These are phyloP conservation scores for Andrographis paniculata DNA, from an alignment of 305 asterid genomes.

Conservation along the genomic window DNA sequence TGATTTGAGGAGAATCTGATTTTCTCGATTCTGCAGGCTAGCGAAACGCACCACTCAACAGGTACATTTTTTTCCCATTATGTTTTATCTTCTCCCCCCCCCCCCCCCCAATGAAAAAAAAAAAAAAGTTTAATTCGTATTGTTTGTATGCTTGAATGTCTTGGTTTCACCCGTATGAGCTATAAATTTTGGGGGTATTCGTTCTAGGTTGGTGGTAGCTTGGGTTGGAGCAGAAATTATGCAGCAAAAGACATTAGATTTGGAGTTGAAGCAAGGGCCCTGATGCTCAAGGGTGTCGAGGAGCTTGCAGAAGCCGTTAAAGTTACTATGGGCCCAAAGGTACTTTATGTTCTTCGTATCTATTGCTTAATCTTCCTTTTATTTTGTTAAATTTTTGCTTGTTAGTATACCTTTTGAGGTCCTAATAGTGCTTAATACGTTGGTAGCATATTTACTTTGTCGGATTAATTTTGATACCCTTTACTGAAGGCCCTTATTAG, in stretches of 20 bases:
- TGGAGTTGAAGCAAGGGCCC: constrained; percentile 71
- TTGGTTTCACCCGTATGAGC: not conserved
- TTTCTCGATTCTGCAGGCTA: constrained; percentile 28
- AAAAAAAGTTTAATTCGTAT: too few relatives aligned
- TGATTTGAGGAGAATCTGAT: not conserved
- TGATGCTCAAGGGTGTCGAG: constrained; percentile 82
- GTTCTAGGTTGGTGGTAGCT: constrained; percentile 46
- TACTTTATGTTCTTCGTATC: constrained; percentile 5
- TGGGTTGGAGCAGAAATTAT: constrained; percentile 57
- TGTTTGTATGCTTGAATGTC: not conserved
- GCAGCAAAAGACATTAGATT: constrained; percentile 75
- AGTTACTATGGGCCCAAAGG: constrained; percentile 89
- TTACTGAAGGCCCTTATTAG: too few relatives aligned
- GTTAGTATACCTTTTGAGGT: too few relatives aligned
- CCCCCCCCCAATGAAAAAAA: too few relatives aligned
- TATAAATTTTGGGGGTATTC: constrained; percentile 18
- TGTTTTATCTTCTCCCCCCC: too few relatives aligned
- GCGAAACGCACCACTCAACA: constrained; percentile 40
- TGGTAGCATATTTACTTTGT: too few relatives aligned
- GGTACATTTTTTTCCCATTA: constrained; percentile 21
- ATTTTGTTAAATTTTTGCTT: not conserved
- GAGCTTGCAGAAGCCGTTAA: constrained; percentile 79
- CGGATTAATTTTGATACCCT: too few relatives aligned
- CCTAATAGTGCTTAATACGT: too few relatives aligned
- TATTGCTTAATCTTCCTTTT: not conserved